Base-by-base conservation (phyloP, 2,329 filamentous ascomycete genomes). In the Byssochlamys sp. region DNA sequence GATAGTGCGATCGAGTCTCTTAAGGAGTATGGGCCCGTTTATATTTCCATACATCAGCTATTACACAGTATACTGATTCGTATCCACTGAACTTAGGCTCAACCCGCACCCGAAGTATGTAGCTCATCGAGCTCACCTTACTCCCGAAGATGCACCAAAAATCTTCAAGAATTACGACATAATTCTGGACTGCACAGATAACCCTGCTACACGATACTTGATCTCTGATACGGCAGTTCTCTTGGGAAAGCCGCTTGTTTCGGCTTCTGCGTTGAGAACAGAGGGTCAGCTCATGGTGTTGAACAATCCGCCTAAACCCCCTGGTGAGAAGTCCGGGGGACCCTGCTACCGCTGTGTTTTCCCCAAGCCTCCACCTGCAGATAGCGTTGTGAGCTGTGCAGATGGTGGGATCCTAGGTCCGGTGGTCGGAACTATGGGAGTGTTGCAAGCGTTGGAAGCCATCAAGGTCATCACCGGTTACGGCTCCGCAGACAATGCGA, bases 321-420 rank as follows among this genome's bases (percentile, higher is more conserved):
- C 80, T 9, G 86, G 85, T 1, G 73, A 83, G 54, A 56, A 69
- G 2, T 67, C 75, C 0, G 86, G 88, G 33, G 89, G 91, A 0
- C 91, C 92, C 0, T 99, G 94, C 73, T 99, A 99, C 73, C 82
- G 94, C 49, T 99, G 94, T 68, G 83, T 97, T 11, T 99, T 96
- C 65, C 91, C 91, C 0, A 87, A 82, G 39, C 91, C 94, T 0
- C 91, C 94, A 0, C 91, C 92, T 0, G 83, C 89, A 0, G 88
- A 89, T 49, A 90, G 84, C 57, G 87, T 96, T 0, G 80, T 90
- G 1, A 90, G 87, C 59, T 99, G 94, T 67, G 90, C 91, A 48
- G 94, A 99, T 70, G 92, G 91, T 9, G 94, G 94, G 0, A 91
- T 99, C 7, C 67, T 99, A 1, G 94, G 94, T 0, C 91, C 94